These are phyloP conservation scores for Agarophyton chilense DNA, from an alignment of 23 red algal species.

Conservation along the genomic window DNA sequence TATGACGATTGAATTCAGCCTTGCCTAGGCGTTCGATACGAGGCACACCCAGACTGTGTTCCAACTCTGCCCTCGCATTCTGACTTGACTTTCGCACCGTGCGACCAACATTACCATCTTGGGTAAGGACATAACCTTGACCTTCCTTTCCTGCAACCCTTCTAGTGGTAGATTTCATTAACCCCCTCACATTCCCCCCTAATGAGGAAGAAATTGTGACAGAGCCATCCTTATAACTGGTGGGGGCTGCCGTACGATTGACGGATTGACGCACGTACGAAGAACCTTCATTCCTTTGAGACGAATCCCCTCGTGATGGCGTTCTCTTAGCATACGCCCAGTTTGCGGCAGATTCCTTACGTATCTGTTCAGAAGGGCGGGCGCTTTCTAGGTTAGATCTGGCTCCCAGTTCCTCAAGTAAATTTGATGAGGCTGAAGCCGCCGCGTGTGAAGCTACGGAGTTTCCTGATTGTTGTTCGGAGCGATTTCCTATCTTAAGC, in stretches of 20 bases:
- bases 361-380: background rate
- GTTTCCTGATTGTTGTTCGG: background rate
- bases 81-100: background rate
- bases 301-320: background rate
- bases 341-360: background rate
- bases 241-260: background rate
- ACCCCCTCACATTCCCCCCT: slow-evolving; percentile 50
- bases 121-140: slow-evolving; percentile 1
- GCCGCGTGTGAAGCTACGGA: background rate
- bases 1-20: background rate
- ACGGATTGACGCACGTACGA: background rate
- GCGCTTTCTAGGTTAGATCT: background rate
- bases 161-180: slow-evolving; percentile 34
- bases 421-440: background rate
- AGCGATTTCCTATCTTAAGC: background rate
- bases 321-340: no score
- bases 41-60: background rate
- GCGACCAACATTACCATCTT: background rate
- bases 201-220: slow-evolving; percentile 44
- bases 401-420: background rate
- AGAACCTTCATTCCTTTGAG: background rate
- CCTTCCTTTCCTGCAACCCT: slow-evolving; percentile 25
- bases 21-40: background rate
- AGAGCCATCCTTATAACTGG: slow-evolving; percentile 3
- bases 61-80: background rate